A percentile compares a stretch with the other conserved stretches of the same genome.
These are phyloP conservation scores for Neonectria sp. DNA, from an alignment of 2,329 filamentous ascomycete genomes.

Conservation along the genomic window DNA sequence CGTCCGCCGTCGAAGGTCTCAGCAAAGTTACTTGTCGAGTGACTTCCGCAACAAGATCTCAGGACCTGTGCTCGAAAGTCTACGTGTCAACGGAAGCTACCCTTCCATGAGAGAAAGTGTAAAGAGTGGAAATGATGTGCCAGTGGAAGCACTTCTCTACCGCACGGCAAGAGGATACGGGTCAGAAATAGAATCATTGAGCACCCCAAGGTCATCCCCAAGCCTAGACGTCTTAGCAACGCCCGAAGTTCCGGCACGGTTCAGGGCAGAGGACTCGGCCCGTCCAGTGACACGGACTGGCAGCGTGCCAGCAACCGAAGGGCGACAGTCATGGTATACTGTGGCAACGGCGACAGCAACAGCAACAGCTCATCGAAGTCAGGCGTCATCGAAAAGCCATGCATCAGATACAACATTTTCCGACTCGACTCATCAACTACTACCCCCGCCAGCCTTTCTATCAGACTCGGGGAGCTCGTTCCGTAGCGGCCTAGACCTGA, in stretches of 20 bases:
- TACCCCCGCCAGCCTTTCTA: conserved; percentile 49
- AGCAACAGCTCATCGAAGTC: conserved; percentile 43
- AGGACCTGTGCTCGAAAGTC: conserved; percentile 48
- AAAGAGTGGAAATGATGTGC: conserved; percentile 29
- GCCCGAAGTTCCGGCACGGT: conserved; percentile 43
- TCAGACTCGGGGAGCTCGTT: conserved; percentile 48
- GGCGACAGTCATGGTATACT: conserved; percentile 54
- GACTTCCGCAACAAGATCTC: conserved; percentile 53
- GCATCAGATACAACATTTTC: conserved; percentile 48
- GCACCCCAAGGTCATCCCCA: conserved; percentile 46
- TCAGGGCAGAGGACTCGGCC: conserved; percentile 45
- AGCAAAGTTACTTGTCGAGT: conserved; percentile 47
- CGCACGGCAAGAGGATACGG: conserved; percentile 39
- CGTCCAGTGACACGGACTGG: conserved; percentile 37
- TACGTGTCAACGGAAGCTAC: conserved; percentile 47
- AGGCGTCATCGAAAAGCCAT: conserved; percentile 44
- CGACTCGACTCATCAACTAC: conserved; percentile 50
- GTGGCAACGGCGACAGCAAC: conserved; percentile 47
- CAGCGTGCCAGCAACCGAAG: conserved; percentile 42
- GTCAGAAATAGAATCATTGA: conserved; percentile 45
- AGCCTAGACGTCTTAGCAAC: conserved; percentile 44
- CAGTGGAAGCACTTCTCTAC: conserved; percentile 25
- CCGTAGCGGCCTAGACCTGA: conserved; percentile 47
- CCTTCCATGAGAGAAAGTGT: conserved; percentile 43
- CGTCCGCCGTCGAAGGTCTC: conserved; percentile 50